phyloP scores from a whole-genome alignment of 2,329 filamentous ascomycete species.

The Fusarium lyarnte region DNA sequence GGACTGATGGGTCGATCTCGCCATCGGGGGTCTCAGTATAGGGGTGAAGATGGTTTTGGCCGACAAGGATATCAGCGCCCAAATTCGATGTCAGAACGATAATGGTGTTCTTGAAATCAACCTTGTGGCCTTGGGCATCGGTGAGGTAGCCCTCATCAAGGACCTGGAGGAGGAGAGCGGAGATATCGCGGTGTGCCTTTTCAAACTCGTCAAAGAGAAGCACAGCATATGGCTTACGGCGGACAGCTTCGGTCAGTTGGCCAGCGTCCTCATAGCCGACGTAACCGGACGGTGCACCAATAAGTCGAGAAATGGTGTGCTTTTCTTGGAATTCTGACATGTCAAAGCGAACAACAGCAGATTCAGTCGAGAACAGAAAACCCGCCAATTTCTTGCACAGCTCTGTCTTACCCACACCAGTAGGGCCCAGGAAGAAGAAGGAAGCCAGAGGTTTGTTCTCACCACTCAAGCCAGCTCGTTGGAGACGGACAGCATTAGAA shows the following conservation, averaged over 20 bases:
- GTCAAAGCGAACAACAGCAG: slow-evolving; percentile 91
- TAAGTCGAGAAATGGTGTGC: slow-evolving; percentile 91
- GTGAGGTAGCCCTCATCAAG: slow-evolving; percentile 96
- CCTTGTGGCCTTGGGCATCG: slow-evolving; percentile 93
- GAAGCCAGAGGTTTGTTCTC: slow-evolving; percentile 92
- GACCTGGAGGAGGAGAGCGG: slow-evolving; percentile 89
- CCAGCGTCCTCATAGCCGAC: slow-evolving; percentile 97
- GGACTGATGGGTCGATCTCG: slow-evolving; percentile 77
- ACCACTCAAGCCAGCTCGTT: slow-evolving; percentile 89
- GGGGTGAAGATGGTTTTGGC: slow-evolving; percentile 71
- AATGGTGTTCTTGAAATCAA: slow-evolving; percentile 96
- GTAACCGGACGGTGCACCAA: slow-evolving; percentile 92
- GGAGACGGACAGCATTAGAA: slow-evolving; percentile 91
- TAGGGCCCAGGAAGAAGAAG: slow-evolving; percentile 98
- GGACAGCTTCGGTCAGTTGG: slow-evolving; percentile 93
- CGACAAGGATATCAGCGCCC: slow-evolving; percentile 89
- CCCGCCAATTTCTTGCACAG: slow-evolving; percentile 94
- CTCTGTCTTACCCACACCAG: slow-evolving; percentile 96
- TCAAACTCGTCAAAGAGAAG: slow-evolving; percentile 97
- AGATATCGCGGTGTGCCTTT: slow-evolving; percentile 96
- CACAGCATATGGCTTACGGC: slow-evolving; percentile 94
- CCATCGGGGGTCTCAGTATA: slow-evolving; percentile 71
- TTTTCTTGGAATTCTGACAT: slow-evolving; percentile 99
- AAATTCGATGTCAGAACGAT: slow-evolving; percentile 97
- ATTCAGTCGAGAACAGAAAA: slow-evolving; percentile 93